Evolutionary conservation across 257 asterid species (phyloP), one percentile per base, ranked within the genome.

Genomic region (Nicotiana tabacum): DNA sequence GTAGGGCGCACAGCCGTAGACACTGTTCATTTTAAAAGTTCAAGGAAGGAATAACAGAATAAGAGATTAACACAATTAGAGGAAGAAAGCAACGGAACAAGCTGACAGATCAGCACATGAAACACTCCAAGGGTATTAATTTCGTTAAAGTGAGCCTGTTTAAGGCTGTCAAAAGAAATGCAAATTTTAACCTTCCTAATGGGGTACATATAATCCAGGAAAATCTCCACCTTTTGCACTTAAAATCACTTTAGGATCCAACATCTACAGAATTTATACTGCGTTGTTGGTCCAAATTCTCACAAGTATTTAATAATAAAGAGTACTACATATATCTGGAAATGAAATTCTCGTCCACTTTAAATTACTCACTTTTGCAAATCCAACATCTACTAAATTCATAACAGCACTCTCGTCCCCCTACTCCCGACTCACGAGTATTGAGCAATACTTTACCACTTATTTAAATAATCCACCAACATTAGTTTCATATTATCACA

Each of bases 331-430:
- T 43, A 43, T 5, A 70, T 70, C n/a, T 43, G 78, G 32, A 43
- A 43, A 21, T 56, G 5, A 70, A 43, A n/a, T 43, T 43, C 78
- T 43, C 5, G 16, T n/a, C 78, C 58, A 21, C 35, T 70, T 70
- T 21, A 56, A 70, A 43, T 2, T 33, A 43, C 35, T 70, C 58
- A 43, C 35, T 70, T 70, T 57, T 11, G n/a, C 35, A 43, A 43
- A 70, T 70, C 57, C 58, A 39, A 39, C 58, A 70, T 69, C 33
- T n/a, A 70, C 58, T 70, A 70, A 70, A 70, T 21, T 70, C 78
- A 39, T 43, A 43, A 70, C 18, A 70, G 35, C 78, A 37, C 33
- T 21, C 58, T 0, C 1, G 35, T 1, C 35, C 78, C 21, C 56
- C 77, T 18, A 39, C 33, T 69, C 18, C 21, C 33, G 11, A 69